Base-by-base conservation (phyloP, 2,329 filamentous ascomycete genomes). In the Penicillium sp. region DNA sequence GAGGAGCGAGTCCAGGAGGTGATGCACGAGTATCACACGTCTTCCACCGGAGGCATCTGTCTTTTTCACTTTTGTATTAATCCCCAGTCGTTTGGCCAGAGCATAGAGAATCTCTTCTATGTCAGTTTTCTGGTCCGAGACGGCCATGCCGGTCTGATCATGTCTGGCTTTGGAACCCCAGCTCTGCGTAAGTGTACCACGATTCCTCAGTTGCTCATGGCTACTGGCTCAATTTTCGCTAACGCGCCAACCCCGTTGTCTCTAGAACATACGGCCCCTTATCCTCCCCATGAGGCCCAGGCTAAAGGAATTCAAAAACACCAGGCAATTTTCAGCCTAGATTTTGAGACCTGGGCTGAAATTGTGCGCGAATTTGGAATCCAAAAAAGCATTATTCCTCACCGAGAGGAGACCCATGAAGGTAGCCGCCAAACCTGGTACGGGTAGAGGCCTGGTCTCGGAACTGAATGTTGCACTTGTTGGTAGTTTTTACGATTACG, bases 41-140 rank as follows among this genome's bases (percentile, higher is more conserved):
- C 82, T 9, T 75, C 77, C 13, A 82, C 83, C 2, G 84, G 83
- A 1, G 87, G 88, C 12, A 80, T 95, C 3, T 82, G 87, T 43
- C 71, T 96, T 9, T 85, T 96, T 66, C 83, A 86, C 45, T 97
- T 96, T 58, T 88, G 90, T 36, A 80, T 97, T 54, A 95, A 98
- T 59, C 93, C 93, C 0, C 74, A 74, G 35, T 95, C 89, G 0
- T 98, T 97, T 61, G 88, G 88, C 0, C 93, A 98, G 68, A 95
- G 90, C 0, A 84, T 98, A 5, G 93, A 98, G 66, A 98, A 98
- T 60, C 76, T 98, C 60, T 98, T 98, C 68, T 97, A 97, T 66
- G 81, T 95, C 58, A 94, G 88, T 65, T 98, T 98, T 63, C 73
- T 98, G 51, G 89, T 97, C 50, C 83, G 88, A 49, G 93, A 98